Evolutionary conservation across 495 filamentous ascomycete species (phyloP).

Genomic region (Xylaria bambusicola): DNA sequence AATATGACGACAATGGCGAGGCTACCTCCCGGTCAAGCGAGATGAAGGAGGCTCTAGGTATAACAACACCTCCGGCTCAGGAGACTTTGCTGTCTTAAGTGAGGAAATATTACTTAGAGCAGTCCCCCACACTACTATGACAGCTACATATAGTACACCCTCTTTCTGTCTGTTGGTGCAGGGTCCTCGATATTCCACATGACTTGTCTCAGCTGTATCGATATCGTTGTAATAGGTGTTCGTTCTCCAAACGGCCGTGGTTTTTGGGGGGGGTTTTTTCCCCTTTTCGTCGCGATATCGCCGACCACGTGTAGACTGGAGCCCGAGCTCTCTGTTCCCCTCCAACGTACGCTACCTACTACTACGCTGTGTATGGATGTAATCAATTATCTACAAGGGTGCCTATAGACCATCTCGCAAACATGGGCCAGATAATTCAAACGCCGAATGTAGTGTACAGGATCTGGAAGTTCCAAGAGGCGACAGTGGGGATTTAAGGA

Average conservation of each 20-base stretch:
- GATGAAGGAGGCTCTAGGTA: too few relatives aligned
- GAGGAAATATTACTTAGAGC: too few relatives aligned
- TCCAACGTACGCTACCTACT: not conserved
- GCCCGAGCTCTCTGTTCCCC: not conserved
- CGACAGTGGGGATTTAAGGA: slow-evolving; percentile 1
- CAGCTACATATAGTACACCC: too few relatives aligned
- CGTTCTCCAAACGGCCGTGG: slow-evolving; percentile 6
- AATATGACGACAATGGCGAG: slow-evolving; percentile 3
- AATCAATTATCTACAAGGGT: not conserved
- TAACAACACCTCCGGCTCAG: too few relatives aligned
- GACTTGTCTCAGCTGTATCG: not conserved
- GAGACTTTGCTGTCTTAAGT: too few relatives aligned
- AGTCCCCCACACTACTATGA: too few relatives aligned
- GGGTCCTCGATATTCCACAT: not conserved
- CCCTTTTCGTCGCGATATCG: not conserved
- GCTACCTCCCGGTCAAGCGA: not conserved
- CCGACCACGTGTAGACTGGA: not conserved
- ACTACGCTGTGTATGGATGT: not conserved
- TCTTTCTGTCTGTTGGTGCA: not conserved
- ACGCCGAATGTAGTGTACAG: too few relatives aligned
- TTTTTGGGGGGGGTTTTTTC: too few relatives aligned
- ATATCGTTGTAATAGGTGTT: too few relatives aligned
- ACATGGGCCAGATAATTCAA: too few relatives aligned
- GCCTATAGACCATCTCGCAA: not conserved
- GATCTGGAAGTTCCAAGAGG: too few relatives aligned